Percentiles rank a stretch among this genome's conserved stretches.
phyloP scores from a whole-genome alignment of 192 early-diverging fungal genomes.

The Radiomyces spectabilis region DNA sequence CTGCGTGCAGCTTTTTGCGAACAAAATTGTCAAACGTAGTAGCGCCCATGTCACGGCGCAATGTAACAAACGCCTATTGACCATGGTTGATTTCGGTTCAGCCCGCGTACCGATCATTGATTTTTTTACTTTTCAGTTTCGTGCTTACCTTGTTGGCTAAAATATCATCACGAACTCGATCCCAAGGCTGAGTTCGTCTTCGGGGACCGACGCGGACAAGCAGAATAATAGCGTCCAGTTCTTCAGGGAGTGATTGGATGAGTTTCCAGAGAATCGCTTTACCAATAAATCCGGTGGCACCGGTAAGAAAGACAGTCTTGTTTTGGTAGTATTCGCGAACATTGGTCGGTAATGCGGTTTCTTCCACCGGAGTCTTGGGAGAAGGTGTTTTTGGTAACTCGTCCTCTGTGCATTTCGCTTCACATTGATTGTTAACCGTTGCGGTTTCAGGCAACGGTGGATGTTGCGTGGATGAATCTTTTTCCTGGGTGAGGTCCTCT shows the following conservation, averaged over 20 bases:
- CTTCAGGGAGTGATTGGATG: constrained; percentile 27
- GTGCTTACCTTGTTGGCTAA: constrained; percentile 18
- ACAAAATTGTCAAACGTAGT: neutral
- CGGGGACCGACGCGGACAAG: constrained; percentile 24
- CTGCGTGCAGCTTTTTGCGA: constrained; percentile 32
- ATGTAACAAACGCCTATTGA: constrained; percentile 27
- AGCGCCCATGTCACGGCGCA: neutral
- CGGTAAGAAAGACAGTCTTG: constrained; percentile 39
- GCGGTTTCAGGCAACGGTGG: no score
- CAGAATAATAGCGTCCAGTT: constrained; percentile 25
- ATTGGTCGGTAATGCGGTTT: constrained; percentile 1
- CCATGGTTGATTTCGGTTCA: neutral
- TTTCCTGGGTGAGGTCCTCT: no score
- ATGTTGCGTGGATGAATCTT: no score
- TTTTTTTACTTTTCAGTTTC: neutral
- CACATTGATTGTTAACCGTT: no score
- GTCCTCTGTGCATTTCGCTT: no score
- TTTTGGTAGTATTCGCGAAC: constrained; percentile 16
- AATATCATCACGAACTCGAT: constrained; percentile 27
- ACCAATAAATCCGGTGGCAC: constrained; percentile 47
- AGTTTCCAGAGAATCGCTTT: constrained; percentile 46
- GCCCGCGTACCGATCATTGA: neutral
- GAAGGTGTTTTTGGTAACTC: no score
- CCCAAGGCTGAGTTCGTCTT: constrained; percentile 23
- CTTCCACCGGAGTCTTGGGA: neutral